These are phyloP conservation scores for Gynostemma pentaphyllum DNA, from an alignment of 306 rosid genomes.

Conservation along the genomic window DNA sequence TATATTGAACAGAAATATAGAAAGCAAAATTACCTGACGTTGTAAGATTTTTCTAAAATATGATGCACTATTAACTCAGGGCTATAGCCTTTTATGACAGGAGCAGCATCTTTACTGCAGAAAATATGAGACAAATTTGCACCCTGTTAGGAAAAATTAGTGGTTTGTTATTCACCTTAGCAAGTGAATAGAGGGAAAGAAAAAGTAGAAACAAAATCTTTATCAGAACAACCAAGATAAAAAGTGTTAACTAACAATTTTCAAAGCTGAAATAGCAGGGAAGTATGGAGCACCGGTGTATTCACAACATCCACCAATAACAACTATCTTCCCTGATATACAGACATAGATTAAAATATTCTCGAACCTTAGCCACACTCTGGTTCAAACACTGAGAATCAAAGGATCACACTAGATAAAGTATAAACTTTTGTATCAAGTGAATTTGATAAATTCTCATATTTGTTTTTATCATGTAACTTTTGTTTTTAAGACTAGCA, in stretches of 20 bases:
- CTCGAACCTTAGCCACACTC: background rate
- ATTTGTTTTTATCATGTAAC: too few relatives aligned
- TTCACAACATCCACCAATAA: conserved; percentile 94
- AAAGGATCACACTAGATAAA: conserved; percentile 4
- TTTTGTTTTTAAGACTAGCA: too few relatives aligned
- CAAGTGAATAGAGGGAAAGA: background rate
- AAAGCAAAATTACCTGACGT: conserved; percentile 37
- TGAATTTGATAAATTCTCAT: too few relatives aligned
- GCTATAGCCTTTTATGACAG: conserved; percentile 79
- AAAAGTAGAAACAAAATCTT: background rate
- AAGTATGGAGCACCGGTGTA: conserved; percentile 97
- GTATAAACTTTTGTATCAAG: too few relatives aligned
- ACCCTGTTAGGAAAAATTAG: conserved; percentile 38
- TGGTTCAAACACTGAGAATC: background rate
- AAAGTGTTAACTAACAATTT: conserved; percentile 46
- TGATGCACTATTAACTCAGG: conserved; percentile 91
- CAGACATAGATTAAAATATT: conserved; percentile 11
- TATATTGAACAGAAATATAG: background rate
- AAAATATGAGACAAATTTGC: conserved; percentile 92
- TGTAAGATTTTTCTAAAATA: conserved; percentile 70
- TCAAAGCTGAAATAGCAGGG: conserved; percentile 89
- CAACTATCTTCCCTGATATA: conserved; percentile 75
- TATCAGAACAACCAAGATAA: background rate
- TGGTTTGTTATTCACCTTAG: background rate
- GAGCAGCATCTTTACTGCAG: conserved; percentile 86